Base-by-base conservation (phyloP, 2,329 filamentous ascomycete genomes). In the Ophiocordyceps camponoti-leonardi region DNA sequence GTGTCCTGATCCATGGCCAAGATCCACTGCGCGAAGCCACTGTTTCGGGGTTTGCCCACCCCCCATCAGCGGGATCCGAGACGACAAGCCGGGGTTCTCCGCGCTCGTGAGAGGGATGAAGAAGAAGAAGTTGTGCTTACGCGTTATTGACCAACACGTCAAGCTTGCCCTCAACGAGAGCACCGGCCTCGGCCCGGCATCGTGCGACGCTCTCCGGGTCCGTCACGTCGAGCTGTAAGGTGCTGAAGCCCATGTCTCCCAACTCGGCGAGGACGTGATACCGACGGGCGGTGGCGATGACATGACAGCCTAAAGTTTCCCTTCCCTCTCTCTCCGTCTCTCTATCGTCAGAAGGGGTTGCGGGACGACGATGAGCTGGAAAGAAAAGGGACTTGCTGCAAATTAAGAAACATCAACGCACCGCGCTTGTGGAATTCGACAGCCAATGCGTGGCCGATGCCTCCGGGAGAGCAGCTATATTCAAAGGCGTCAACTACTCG, bases 101-200 rank as follows among this genome's bases (percentile, higher is more conserved):
- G n/a, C n/a, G n/a, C n/a, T n/a, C n/a, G n/a, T n/a, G n/a, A n/a
- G n/a, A n/a, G n/a, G n/a, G n/a, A n/a, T n/a, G 11, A 28, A 28
- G 41, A n/a, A 31, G 43, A 26, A 47, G 42, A 16, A 11, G 31
- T 4, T 41, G 2, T 3, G 53, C 66, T 49, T 50, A 75, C 71
- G 74, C 73, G 49, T 78, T 78, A 58, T 77, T 78, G 43, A 78
- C 66, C 18, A 78, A 69, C 42, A 77, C 67, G 50, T 78, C 73
- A 6, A 78, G 67, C 42, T 61, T 68, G 14, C 73, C 73, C 10
- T 65, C 65, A 2, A 71, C 75, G 42, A 76, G 57, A 13, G 63
- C 54, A 12, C 60, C 52, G 13, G 77, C 68, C 44, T 69, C 62
- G 3, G 61, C 60, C 46, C 67, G 68, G 52, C 69, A 72, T 40